A percentile compares a stretch with the other conserved stretches of the same genome.
Conservation (phyloP, 2,329 filamentous ascomycete genomes). For the Diaporthe longicolla region DNA sequence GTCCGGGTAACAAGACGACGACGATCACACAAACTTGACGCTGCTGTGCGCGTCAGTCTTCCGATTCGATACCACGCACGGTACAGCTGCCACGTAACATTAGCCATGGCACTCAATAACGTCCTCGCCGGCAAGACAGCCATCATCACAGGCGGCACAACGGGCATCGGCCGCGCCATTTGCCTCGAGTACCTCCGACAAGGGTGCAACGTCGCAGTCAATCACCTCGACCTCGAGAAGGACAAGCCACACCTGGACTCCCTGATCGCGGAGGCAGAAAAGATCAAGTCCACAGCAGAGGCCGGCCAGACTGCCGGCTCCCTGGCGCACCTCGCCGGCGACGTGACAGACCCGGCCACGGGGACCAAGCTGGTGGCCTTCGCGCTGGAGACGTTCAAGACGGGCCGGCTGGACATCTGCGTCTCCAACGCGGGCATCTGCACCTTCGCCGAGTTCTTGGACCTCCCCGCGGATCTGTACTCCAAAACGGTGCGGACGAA, state of each 20-base stretch:
- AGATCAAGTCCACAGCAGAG: conserved; percentile 53
- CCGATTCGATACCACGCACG: no score
- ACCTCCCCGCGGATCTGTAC: conserved; percentile 79
- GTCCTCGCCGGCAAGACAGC: conserved; percentile 83
- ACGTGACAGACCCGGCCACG: conserved; percentile 82
- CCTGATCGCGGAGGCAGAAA: conserved; percentile 65
- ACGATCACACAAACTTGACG: not conserved
- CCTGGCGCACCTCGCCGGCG: conserved; percentile 80
- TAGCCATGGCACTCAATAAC: conserved; percentile 59
- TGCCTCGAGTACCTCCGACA: conserved; percentile 83
- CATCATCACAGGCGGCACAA: conserved; percentile 89
- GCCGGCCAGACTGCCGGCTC: conserved; percentile 63
- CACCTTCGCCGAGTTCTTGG: conserved; percentile 88
- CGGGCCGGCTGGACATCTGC: conserved; percentile 78
- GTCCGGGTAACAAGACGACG: not conserved
- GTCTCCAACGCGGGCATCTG: conserved; percentile 92
- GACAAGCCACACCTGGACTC: conserved; percentile 68
- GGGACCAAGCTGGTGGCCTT: conserved; percentile 76
- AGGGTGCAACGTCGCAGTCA: conserved; percentile 84
- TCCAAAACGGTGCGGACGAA: conserved; percentile 82
- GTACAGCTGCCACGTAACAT: not conserved
- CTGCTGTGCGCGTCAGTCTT: not conserved
- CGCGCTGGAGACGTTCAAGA: conserved; percentile 72
- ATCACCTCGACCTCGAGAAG: conserved; percentile 76
- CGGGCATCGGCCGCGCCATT: conserved; percentile 89